Conservation (phyloP, 441 rosid species). For the Theobroma grandiflorum region DNA sequence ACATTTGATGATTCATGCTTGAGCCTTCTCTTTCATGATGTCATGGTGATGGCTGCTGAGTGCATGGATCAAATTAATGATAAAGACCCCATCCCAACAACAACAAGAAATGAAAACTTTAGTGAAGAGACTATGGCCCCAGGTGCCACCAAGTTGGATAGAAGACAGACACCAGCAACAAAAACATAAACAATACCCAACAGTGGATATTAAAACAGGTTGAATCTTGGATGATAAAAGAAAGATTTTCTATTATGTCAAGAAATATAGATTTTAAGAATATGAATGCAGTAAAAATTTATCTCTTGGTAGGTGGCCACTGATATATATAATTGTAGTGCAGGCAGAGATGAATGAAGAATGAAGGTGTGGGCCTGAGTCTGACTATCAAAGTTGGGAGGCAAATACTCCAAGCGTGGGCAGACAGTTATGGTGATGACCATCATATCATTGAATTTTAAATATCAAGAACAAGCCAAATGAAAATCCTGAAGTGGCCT, state of each 20-base stretch:
- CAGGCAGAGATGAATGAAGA: slow-evolving; percentile 5
- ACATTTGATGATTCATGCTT: slow-evolving; percentile 38
- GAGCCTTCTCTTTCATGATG: background rate
- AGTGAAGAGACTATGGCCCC: background rate
- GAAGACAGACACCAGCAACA: background rate
- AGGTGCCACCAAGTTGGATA: slow-evolving; percentile 4
- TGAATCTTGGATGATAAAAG: background rate
- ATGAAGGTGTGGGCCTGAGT: slow-evolving; percentile 6
- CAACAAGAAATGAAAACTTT: background rate
- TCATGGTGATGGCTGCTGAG: slow-evolving; percentile 25
- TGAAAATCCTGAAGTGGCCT: no score
- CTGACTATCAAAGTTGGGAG: background rate
- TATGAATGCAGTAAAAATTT: background rate
- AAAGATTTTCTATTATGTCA: slow-evolving; percentile 22
- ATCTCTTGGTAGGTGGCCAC: slow-evolving; percentile 19
- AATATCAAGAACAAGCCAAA: no score
- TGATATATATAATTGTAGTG: background rate
- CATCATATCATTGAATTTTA: background rate
- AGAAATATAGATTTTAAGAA: slow-evolving; percentile 3
- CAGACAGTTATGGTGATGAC: slow-evolving; percentile 15
- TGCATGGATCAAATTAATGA: slow-evolving; percentile 11
- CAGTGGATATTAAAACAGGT: background rate
- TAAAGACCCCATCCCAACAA: slow-evolving; percentile 16
- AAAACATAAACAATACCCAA: background rate
- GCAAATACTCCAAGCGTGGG: background rate